Evolutionary conservation across 2,329 filamentous ascomycete species (phyloP).

Genomic region (Macrophomina phaseolina): DNA sequence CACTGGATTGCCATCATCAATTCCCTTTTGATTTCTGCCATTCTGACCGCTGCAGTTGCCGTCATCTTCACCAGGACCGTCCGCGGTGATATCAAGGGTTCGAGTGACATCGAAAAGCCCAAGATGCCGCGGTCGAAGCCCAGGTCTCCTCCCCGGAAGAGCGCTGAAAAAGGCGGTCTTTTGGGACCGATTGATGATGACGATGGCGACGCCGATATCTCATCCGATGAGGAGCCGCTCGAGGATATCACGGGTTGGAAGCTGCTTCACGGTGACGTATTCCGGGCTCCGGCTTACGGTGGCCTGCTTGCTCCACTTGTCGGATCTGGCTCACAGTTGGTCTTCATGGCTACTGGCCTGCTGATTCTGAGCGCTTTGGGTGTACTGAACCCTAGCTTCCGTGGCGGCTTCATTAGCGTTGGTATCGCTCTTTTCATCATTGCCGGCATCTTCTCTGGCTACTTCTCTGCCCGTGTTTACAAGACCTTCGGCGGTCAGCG

Average conservation of each 20-base stretch:
- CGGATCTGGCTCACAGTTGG: conserved; percentile 83
- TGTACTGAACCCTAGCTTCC: conserved; percentile 82
- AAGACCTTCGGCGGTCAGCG: conserved; percentile 79
- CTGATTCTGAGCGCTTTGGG: conserved; percentile 76
- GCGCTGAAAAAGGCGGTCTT: conserved; percentile 61
- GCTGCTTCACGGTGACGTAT: conserved; percentile 85
- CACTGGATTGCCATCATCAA: conserved; percentile 91
- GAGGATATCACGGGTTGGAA: conserved; percentile 91
- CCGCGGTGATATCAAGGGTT: conserved; percentile 76
- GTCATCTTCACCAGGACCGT: conserved; percentile 83
- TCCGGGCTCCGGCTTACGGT: conserved; percentile 73
- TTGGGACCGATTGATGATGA: conserved; percentile 65
- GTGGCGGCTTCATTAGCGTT: conserved; percentile 87
- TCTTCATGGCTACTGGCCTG: conserved; percentile 79
- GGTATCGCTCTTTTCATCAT: conserved; percentile 83
- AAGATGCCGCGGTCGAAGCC: conserved; percentile 58
- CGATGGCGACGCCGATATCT: conserved; percentile 62
- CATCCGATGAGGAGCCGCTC: conserved; percentile 72
- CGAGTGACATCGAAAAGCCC: conserved; percentile 67
- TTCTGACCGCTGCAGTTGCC: conserved; percentile 78
- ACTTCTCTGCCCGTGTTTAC: conserved; percentile 84
- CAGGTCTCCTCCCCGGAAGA: conserved; percentile 53
- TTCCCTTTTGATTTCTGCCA: conserved; percentile 79
- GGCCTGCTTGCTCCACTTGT: conserved; percentile 78
- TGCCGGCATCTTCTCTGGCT: conserved; percentile 83